Conservation (phyloP, 176 grass and related monocot genomes). For the Paspalum vaginatum region DNA sequence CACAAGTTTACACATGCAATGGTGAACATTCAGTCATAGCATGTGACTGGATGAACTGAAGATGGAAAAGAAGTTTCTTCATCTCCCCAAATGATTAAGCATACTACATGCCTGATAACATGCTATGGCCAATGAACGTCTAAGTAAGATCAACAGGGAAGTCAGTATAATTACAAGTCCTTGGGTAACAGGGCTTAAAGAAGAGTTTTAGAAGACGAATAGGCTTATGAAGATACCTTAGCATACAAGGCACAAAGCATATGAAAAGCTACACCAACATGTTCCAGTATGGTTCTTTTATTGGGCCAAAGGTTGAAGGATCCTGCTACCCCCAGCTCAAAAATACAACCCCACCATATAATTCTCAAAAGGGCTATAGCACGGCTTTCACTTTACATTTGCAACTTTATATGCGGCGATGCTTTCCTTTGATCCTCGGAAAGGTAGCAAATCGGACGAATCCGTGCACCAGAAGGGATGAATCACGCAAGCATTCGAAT, state of each 20-base stretch:
- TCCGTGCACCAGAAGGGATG: constrained; percentile 39
- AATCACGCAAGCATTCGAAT: constrained; percentile 23
- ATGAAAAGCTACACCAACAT: constrained; percentile 12
- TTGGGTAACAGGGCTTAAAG: not conserved
- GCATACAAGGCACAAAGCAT: not conserved
- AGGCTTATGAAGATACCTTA: constrained; percentile 12
- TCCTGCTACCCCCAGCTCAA: not conserved
- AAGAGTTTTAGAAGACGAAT: not conserved
- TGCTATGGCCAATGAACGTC: not conserved
- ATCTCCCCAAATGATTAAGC: not conserved
- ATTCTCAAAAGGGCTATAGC: constrained; percentile 8
- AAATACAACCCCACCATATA: not conserved
- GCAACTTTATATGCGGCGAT: constrained; percentile 16
- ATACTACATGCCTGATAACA: not conserved
- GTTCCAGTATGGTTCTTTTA: not conserved
- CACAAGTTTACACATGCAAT: not conserved
- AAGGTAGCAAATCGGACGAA: constrained; percentile 10
- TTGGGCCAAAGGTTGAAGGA: not conserved
- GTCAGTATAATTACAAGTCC: not conserved
- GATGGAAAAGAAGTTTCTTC: not conserved
- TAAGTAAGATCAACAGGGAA: constrained; percentile 11
- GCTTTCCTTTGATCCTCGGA: constrained; percentile 27
- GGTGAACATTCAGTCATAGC: not conserved
- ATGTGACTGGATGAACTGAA: not conserved
- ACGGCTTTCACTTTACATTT: constrained; percentile 31